Evolutionary conservation across 495 filamentous ascomycete genomes (phyloP), one percentile per base, ranked within the genome.

Genomic region (Podospora didyma): DNA sequence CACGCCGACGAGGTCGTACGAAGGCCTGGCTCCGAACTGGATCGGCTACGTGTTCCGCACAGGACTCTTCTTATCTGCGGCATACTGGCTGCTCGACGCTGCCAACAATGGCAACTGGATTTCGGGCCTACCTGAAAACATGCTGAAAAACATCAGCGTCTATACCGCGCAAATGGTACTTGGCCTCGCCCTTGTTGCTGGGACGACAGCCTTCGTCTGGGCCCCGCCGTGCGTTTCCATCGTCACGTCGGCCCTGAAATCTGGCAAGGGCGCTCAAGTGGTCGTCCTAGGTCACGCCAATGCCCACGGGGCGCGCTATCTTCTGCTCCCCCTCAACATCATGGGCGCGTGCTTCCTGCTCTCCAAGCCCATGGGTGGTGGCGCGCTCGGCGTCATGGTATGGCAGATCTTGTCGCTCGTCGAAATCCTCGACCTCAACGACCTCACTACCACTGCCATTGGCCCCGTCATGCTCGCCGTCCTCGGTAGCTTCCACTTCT

Each of bases 321-420:
- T 94, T 63, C 80, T 96, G 41, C 80, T 99, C 0, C 82, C 92
- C 3, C 70, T 86, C 64, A 89, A 88, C 70, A 87, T 92, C 75
- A 73, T 87, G 7, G 80, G 89, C 20, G 86, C 82, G 14, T 80
- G 92, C 53, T 81, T 88, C 53, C 79, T 99, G 16, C 79, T 97
- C 55, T 88, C 93, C 59, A 97, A 97, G 64, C 94, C 94, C 34
- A 95, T 97, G 90, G 94, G 95, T 55, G 85, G 83, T 59, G 89
- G 89, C 41, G 85, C 92, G 20, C 82, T 97, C 44, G 89, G 80
- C 19, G 75, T 97, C 44, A 79, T 91, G 57, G 63, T 88, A 35
- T 89, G 89, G 80, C 92, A 96, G 67, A 88, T 96, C 48, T 83
- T 97, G 48, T 88, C 88, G 12, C 77, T 97, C 7, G 75, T 89